Base-by-base conservation (phyloP, 108 stramenopile species). In the Hondaea fermentalgiana region DNA sequence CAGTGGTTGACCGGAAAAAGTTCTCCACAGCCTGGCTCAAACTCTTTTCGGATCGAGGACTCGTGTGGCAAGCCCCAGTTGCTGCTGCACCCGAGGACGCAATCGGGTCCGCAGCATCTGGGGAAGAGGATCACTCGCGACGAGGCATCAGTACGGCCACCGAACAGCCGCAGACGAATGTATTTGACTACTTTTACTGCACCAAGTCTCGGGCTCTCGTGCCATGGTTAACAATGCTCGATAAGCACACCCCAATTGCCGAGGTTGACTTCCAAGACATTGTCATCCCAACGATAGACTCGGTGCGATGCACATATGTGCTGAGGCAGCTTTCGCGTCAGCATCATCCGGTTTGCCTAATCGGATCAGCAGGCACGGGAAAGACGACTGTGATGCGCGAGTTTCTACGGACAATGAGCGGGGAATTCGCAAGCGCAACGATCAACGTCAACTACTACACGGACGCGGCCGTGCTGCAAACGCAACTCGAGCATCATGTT, bases 391-490 rank as follows among this genome's bases (percentile, higher is more conserved):
- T 93, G 44, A 57, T 93, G 49, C 57, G 53, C 17, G 93, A 92
- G 28, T 92, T 87, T 58, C 17, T 93, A 16, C 28, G 76, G 45
- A 91, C 49, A 35, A 5, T 92, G 57, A 14, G 57, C 58, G 57
- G 72, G 12, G 89, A 10, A 2, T 57, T 44, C 3, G 14, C 71
- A 17, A 59, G 60, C 44, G 87, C 76, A 6, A 91, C 90, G 23
- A 72, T 93, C 58, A 93, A 93, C 90, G 88, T 93, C 89, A 92
- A 92, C 64, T 93, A 87, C 60, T 93, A 92, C 87, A 92, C 92
- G 4, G 93, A 93, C 83, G 60, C 91, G 4, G 21, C 14, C 8
- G 45, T 72, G 14, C 87, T 92, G 43, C 92, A 93, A 87, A 57
- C 58, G 69, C 89, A 92, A 83, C 88, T 93, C 16, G 93, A 93